These are phyloP conservation scores for Schizosaccharomyces octosporus DNA, from an alignment of 805 yeast genomes.

Conservation along the genomic window DNA sequence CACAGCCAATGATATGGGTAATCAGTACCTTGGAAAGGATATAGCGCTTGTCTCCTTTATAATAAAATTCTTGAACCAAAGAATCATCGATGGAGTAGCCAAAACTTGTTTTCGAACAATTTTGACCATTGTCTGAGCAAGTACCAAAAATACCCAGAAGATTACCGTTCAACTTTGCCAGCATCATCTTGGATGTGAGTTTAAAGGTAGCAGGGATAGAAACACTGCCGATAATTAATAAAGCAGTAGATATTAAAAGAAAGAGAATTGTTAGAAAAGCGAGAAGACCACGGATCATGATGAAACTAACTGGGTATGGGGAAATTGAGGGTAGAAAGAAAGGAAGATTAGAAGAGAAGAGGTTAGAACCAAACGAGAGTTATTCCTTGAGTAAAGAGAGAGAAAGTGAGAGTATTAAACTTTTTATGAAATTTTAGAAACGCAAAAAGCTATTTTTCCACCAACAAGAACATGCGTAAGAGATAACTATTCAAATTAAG, in stretches of 20 bases:
- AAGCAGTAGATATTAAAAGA: neutral
- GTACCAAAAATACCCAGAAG: neutral
- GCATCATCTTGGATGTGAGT: neutral
- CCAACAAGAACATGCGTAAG: too few relatives aligned
- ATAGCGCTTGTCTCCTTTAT: neutral
- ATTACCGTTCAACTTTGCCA: neutral
- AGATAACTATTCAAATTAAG: too few relatives aligned
- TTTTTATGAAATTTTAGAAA: too few relatives aligned
- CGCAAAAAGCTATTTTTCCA: too few relatives aligned
- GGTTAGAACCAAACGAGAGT: neutral
- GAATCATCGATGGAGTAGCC: neutral
- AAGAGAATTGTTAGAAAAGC: neutral
- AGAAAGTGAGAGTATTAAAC: too few relatives aligned
- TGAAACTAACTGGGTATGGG: neutral
- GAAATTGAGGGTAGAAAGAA: neutral
- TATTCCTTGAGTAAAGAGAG: too few relatives aligned
- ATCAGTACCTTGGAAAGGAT: neutral
- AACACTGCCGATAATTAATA: neutral
- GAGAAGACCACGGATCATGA: neutral
- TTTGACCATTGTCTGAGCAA: neutral
- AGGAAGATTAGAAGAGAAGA: neutral
- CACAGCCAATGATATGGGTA: neutral
- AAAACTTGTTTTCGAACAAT: neutral
- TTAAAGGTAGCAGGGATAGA: neutral
- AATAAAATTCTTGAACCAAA: neutral